phyloP scores from a whole-genome alignment of 1,284 basidiomycete genomes.

The Malassezia dermatis region DNA sequence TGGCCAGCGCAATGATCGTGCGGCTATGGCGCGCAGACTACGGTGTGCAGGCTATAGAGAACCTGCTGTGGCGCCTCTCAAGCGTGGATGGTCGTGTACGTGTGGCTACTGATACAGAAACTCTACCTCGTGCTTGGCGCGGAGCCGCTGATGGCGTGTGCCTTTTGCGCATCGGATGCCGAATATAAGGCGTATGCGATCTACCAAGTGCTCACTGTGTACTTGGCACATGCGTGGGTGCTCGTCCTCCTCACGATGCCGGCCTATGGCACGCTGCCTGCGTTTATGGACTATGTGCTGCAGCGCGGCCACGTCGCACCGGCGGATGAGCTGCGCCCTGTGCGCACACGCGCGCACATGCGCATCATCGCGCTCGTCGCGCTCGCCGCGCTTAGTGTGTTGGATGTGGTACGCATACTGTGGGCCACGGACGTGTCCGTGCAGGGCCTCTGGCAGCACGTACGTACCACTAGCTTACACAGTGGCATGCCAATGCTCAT shows the following conservation, averaged over 20 bases:
- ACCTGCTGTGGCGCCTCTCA: constrained; percentile 8
- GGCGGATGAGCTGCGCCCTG: not conserved
- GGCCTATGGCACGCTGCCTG: constrained; percentile 1
- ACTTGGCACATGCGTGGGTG: not conserved
- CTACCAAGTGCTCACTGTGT: not conserved
- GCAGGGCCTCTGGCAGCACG: constrained; percentile 10
- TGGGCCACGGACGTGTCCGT: not conserved
- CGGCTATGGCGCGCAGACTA: not conserved
- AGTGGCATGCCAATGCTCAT: constrained; percentile 17
- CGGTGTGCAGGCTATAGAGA: constrained; percentile 4
- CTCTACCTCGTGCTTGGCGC: constrained; percentile 15
- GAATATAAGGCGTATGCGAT: constrained; percentile 8
- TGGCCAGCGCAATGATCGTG: not conserved
- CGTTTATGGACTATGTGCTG: not conserved
- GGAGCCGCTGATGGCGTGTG: constrained; percentile 7
- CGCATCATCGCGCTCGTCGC: not conserved
- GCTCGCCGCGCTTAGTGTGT: not conserved
- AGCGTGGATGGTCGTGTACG: constrained; percentile 16
- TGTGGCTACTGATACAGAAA: constrained; percentile 3
- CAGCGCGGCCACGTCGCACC: not conserved
- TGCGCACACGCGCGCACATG: constrained; percentile 1
- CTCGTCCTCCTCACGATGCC: constrained; percentile 7
- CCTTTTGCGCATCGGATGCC: not conserved
- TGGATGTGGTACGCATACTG: not conserved
- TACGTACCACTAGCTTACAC: not conserved